A percentile compares a stretch with the other conserved stretches of the same genome.
Conservation (phyloP, 2,329 filamentous ascomycete genomes). For the Phialophora tarda region DNA sequence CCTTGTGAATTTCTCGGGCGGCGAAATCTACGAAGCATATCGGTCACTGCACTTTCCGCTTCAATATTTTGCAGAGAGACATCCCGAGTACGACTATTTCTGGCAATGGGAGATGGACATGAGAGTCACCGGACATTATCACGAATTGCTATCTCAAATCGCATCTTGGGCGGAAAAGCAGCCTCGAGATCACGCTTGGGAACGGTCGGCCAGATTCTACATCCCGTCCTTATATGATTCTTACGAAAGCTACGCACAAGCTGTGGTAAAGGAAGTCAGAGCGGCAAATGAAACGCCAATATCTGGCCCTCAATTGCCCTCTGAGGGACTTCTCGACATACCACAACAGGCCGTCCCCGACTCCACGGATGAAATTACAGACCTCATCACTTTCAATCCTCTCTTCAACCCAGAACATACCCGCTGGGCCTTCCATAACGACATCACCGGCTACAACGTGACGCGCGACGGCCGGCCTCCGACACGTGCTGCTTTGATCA, state of each 20-base stretch:
- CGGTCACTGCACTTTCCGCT: conserved; percentile 67
- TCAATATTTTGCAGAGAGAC: conserved; percentile 67
- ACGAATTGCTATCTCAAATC: conserved; percentile 74
- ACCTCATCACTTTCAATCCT: conserved; percentile 78
- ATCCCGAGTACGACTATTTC: conserved; percentile 69
- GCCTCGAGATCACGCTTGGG: conserved; percentile 75
- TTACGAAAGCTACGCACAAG: conserved; percentile 28
- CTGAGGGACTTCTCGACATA: conserved; percentile 29
- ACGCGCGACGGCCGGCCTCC: conserved; percentile 61
- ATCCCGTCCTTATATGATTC: conserved; percentile 58
- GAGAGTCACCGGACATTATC: conserved; percentile 68
- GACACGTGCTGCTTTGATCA: conserved; percentile 73
- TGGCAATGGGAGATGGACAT: conserved; percentile 77
- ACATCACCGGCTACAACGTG: conserved; percentile 71
- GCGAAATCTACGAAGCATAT: conserved; percentile 49
- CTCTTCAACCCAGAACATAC: conserved; percentile 74
- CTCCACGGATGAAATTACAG: conserved; percentile 64
- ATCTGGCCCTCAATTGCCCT: conserved; percentile 34
- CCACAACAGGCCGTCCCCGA: conserved; percentile 25
- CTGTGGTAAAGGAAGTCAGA: conserved; percentile 27
- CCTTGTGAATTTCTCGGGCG: conserved; percentile 41
- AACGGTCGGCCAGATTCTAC: conserved; percentile 77
- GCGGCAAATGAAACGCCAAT: conserved; percentile 27
- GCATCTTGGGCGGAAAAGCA: conserved; percentile 70
- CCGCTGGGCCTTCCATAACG: conserved; percentile 73